Evolutionary conservation across 2,329 filamentous ascomycete genomes (phyloP).

Genomic region (Trichoderma simmonsii): DNA sequence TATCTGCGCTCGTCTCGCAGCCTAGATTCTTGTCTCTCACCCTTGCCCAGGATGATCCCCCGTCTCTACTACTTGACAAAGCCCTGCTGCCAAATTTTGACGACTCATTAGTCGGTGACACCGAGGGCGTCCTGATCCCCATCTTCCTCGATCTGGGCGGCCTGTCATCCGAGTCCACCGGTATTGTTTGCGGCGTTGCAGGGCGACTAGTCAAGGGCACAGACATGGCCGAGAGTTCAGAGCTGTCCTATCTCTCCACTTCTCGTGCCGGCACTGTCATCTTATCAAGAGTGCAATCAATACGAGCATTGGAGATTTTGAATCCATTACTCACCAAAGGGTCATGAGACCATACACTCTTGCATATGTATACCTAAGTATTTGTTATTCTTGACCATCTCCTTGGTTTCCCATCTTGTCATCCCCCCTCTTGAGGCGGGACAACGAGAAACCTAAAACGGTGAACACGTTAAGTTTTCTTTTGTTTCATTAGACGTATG

Average conservation of each 20-base stretch:
- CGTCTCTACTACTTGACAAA: conserved; percentile 70
- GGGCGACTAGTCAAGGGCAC: conserved; percentile 75
- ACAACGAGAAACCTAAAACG: background rate
- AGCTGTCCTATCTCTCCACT: conserved; percentile 89
- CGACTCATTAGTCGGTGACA: conserved; percentile 72
- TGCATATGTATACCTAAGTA: background rate
- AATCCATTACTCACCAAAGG: conserved; percentile 46
- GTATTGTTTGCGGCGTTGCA: conserved; percentile 92
- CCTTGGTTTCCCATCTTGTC: background rate
- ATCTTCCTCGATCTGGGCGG: conserved; percentile 83
- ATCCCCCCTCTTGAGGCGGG: no score
- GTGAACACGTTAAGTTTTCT: background rate
- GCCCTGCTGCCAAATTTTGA: conserved; percentile 63
- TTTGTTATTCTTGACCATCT: no score
- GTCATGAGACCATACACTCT: conserved; percentile 14
- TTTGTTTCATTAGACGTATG: background rate
- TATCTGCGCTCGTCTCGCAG: conserved; percentile 57
- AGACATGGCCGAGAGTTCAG: conserved; percentile 54
- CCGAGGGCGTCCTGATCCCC: conserved; percentile 70
- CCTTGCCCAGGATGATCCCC: conserved; percentile 68
- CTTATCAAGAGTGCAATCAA: conserved; percentile 69
- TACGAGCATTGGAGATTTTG: conserved; percentile 70
- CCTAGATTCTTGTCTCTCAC: conserved; percentile 73
- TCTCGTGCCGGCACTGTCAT: conserved; percentile 87
- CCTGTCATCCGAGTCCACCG: conserved; percentile 82